phyloP scores from a whole-genome alignment of 2,329 filamentous ascomycete species.

The Reticulascus tulasneorum region DNA sequence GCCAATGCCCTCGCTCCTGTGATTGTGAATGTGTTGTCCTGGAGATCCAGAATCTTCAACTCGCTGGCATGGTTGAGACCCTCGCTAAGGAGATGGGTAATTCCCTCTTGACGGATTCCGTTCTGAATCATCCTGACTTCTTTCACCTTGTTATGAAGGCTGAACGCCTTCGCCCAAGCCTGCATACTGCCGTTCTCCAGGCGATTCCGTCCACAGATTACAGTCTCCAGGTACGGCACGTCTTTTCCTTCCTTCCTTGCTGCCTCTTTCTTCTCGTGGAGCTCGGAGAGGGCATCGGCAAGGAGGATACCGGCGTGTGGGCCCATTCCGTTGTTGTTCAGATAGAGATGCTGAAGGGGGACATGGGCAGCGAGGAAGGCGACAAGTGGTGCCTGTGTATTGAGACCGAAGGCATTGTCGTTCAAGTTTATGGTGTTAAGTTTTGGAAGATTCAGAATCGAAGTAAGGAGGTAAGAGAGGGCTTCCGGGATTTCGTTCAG shows the following conservation, averaged over 20 bases:
- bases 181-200: conserved; percentile 95
- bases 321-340: conserved; percentile 97
- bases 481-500: conserved; percentile 92
- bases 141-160: conserved; percentile 76
- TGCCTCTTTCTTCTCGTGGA: conserved; percentile 79
- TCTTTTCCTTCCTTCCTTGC: conserved; percentile 67
- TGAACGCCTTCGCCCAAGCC: conserved; percentile 86
- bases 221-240: conserved; percentile 85
- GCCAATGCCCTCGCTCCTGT: conserved; percentile 75
- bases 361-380: conserved; percentile 86
- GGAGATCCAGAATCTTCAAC: conserved; percentile 78
- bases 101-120: conserved; percentile 91
- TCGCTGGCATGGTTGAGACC: conserved; percentile 68
- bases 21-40: conserved; percentile 95
- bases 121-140: conserved; percentile 98
- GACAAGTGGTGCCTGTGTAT: conserved; percentile 88
- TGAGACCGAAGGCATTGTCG: conserved; percentile 96
- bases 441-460: conserved; percentile 79
- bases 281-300: conserved; percentile 77
- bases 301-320: conserved; percentile 86
- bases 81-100: conserved; percentile 72
- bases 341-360: conserved; percentile 87
- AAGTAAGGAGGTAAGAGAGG: conserved; percentile 77
- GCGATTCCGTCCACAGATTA: conserved; percentile 93
- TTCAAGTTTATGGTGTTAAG: conserved; percentile 92